Evolutionary conservation across 2,329 filamentous ascomycete species (phyloP).

Genomic region (Hypomyces perniciosus): DNA sequence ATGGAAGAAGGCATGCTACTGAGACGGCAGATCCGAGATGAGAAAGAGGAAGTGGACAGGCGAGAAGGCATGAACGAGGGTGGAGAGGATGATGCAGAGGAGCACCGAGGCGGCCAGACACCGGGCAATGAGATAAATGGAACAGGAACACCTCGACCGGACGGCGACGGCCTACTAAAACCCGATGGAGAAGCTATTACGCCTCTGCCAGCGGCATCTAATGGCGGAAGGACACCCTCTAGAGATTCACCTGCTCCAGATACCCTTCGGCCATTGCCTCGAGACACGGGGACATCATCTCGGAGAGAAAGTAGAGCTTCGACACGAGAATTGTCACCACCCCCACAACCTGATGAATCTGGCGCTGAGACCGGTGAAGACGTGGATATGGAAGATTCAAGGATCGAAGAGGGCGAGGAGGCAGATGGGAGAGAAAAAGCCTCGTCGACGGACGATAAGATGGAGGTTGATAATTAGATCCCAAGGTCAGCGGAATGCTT

Average conservation of each 20-base stretch:
- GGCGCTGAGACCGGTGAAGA: conserved; percentile 47
- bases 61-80: conserved; percentile 75
- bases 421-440: conserved; percentile 24
- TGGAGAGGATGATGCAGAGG: conserved; percentile 53
- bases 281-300: conserved; percentile 16
- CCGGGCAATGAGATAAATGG: conserved; percentile 45
- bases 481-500: not conserved
- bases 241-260: conserved; percentile 25
- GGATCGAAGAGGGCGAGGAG: conserved; percentile 33
- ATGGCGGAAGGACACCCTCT: conserved; percentile 29
- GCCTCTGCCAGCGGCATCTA: conserved; percentile 21
- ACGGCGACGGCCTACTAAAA: conserved; percentile 32
- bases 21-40: conserved; percentile 79
- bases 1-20: conserved; percentile 88
- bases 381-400: conserved; percentile 50
- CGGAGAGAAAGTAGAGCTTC: conserved; percentile 23
- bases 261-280: conserved; percentile 18
- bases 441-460: conserved; percentile 50
- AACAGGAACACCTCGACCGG: conserved; percentile 45
- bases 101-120: conserved; percentile 41
- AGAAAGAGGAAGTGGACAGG: conserved; percentile 89
- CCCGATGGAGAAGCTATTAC: conserved; percentile 21
- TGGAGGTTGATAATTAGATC: conserved; percentile 53
- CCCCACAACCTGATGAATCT: conserved; percentile 21
- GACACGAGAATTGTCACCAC: conserved; percentile 23